A percentile compares a stretch with the other conserved stretches of the same genome.
These are phyloP conservation scores for Andrographis paniculata DNA, from an alignment of 305 asterid genomes.

Conservation along the genomic window DNA sequence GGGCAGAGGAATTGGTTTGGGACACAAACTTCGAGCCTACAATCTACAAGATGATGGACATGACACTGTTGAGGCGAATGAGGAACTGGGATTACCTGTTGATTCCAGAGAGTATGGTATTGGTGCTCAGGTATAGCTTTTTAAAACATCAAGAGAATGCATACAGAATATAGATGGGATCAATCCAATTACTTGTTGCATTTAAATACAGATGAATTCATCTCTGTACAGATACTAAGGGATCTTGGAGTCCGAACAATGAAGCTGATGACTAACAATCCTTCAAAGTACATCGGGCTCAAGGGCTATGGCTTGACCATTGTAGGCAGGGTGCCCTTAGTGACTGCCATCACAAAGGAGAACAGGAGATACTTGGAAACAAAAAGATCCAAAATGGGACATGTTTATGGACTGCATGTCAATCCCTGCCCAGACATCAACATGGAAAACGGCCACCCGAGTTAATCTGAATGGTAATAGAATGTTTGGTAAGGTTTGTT, in stretches of 20 bases:
- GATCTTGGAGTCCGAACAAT: conserved; percentile 91
- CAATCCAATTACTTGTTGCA: no score
- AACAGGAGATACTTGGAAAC: conserved; percentile 80
- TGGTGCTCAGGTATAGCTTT: conserved; percentile 57
- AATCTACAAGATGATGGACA: conserved; percentile 77
- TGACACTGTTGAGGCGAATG: conserved; percentile 80
- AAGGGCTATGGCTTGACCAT: conserved; percentile 87
- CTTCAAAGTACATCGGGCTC: conserved; percentile 83
- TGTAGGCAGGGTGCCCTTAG: conserved; percentile 71
- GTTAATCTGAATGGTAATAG: no score
- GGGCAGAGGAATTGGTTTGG: conserved; percentile 85
- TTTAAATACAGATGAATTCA: neutral
- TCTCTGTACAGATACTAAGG: conserved; percentile 63
- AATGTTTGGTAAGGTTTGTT: no score
- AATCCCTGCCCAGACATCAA: conserved; percentile 31
- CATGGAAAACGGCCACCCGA: neutral
- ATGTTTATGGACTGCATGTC: conserved; percentile 44
- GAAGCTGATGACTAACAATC: conserved; percentile 97
- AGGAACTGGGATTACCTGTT: conserved; percentile 72
- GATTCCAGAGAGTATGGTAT: conserved; percentile 82
- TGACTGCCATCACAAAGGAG: conserved; percentile 58
- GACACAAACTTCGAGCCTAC: conserved; percentile 79
- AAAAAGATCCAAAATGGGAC: conserved; percentile 83
- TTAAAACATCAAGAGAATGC: no score
- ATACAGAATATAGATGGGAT: no score